Conservation (phyloP, 306 rosid species). For the Boehmeria nivea region DNA sequence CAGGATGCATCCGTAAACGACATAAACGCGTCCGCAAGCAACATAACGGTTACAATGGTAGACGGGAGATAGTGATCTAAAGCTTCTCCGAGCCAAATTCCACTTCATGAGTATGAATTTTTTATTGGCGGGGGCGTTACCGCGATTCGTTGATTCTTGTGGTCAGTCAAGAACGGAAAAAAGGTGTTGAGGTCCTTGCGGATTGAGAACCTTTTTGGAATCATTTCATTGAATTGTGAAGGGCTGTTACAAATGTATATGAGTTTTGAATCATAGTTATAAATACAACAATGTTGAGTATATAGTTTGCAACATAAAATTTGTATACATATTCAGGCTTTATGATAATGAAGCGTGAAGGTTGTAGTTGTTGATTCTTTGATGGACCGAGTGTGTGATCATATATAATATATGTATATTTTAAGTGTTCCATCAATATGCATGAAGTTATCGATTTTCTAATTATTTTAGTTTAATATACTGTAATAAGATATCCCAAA, state of each 20-base stretch:
- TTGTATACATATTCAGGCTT: not conserved
- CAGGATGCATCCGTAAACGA: constrained; percentile 49
- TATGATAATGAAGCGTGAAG: not conserved
- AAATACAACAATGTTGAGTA: no score
- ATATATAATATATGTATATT: no score
- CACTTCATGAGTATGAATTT: no score
- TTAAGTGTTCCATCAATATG: no score
- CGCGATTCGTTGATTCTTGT: not conserved
- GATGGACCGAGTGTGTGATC: not conserved
- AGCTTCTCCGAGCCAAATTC: no score
- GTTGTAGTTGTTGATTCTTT: not conserved
- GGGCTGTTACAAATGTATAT: not conserved
- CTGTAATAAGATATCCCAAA: no score
- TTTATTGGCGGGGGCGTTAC: not conserved
- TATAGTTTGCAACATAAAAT: not conserved
- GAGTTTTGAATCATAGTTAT: not conserved
- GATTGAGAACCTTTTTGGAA: not conserved
- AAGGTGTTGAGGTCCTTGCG: not conserved
- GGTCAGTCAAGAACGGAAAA: not conserved
- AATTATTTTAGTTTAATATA: no score
- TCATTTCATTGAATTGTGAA: not conserved
- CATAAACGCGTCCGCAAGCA: constrained; percentile 51
- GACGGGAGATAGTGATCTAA: constrained; percentile 48
- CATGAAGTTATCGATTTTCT: no score
- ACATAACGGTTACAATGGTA: constrained; percentile 55